Percentiles rank a stretch among this genome's conserved stretches.
Conservation (phyloP, 1,139 yeast genomes). For the Hemisphaericaspora lyxosophila region DNA sequence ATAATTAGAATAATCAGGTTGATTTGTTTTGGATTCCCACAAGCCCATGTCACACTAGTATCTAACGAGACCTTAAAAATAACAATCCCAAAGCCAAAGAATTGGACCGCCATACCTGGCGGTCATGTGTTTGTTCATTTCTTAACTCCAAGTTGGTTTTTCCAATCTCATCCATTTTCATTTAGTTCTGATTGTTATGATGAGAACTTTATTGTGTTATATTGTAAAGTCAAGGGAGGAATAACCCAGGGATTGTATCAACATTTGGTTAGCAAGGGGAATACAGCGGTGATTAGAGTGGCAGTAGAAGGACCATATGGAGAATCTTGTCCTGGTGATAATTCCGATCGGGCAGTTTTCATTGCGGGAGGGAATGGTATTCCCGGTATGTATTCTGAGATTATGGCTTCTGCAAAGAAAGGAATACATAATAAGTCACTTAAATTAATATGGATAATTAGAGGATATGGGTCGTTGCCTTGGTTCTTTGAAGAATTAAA, state of each 20-base stretch:
- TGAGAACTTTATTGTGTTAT: slow-evolving; percentile 27
- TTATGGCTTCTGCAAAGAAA: neutral
- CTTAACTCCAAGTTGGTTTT: slow-evolving; percentile 52
- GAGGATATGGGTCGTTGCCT: neutral
- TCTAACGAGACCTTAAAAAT: slow-evolving; percentile 47
- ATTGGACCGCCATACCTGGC: slow-evolving; percentile 50
- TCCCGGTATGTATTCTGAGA: slow-evolving; percentile 32
- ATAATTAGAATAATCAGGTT: slow-evolving; percentile 50
- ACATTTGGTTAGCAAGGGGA: slow-evolving; percentile 29
- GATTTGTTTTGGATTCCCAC: slow-evolving; percentile 45
- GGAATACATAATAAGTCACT: neutral
- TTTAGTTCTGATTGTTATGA: slow-evolving; percentile 21
- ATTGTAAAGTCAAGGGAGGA: slow-evolving; percentile 37
- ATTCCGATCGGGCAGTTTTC: slow-evolving; percentile 31
- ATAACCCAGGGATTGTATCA: slow-evolving; percentile 32
- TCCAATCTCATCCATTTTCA: slow-evolving; percentile 77
- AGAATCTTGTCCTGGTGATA: slow-evolving; percentile 26
- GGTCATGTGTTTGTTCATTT: slow-evolving; percentile 63
- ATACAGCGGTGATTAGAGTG: slow-evolving; percentile 27
- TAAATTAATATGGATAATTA: neutral
- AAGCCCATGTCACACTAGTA: slow-evolving; percentile 43
- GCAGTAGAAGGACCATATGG: slow-evolving; percentile 45
- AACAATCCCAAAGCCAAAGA: slow-evolving; percentile 36
- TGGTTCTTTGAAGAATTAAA: neutral
- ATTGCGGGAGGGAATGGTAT: slow-evolving; percentile 45